A percentile compares a stretch with the other conserved stretches of the same genome.
Evolutionary conservation across 768 basidiomycete genomes (phyloP).

Genomic region (Crassisporium funariophilum): DNA sequence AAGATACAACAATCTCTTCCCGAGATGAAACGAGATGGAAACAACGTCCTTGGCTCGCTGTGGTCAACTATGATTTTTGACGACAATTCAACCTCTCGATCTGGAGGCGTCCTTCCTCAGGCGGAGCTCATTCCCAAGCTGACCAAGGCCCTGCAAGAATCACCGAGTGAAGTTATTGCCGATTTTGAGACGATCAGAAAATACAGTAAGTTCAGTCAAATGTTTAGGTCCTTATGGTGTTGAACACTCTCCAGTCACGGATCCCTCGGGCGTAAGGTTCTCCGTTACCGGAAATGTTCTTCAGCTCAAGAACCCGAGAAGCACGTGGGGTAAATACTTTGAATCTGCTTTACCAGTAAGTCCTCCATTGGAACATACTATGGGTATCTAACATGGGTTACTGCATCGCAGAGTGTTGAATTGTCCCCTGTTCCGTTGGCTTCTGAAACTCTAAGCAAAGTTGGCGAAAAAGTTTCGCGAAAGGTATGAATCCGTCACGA

Average conservation of each 20-base stretch:
- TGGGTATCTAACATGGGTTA: not conserved
- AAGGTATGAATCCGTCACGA: slow-evolving; percentile 49
- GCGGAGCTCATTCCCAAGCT: slow-evolving; percentile 80
- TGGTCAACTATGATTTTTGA: slow-evolving; percentile 67
- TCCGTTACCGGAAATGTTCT: slow-evolving; percentile 90
- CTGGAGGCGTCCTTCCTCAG: slow-evolving; percentile 69
- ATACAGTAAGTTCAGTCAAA: slow-evolving; percentile 56
- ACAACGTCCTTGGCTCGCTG: slow-evolving; percentile 73
- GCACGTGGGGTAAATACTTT: slow-evolving; percentile 77
- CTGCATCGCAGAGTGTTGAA: slow-evolving; percentile 41
- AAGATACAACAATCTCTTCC: slow-evolving; percentile 91
- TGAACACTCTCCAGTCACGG: slow-evolving; percentile 56
- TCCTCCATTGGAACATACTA: not conserved
- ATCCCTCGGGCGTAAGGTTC: slow-evolving; percentile 83
- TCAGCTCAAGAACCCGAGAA: slow-evolving; percentile 66
- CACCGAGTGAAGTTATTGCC: slow-evolving; percentile 69
- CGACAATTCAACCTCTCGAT: slow-evolving; percentile 68
- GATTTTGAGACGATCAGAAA: slow-evolving; percentile 77
- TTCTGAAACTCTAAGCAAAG: slow-evolving; percentile 66
- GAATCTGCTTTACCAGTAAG: slow-evolving; percentile 56
- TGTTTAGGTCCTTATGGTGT: not conserved
- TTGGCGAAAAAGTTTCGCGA: slow-evolving; percentile 73
- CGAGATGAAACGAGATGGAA: slow-evolving; percentile 88
- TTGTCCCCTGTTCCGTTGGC: slow-evolving; percentile 70
- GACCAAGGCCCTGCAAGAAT: slow-evolving; percentile 67